Evolutionary conservation across 1,139 yeast genomes (phyloP).

Genomic region (Hemisphaericaspora subhashii): DNA sequence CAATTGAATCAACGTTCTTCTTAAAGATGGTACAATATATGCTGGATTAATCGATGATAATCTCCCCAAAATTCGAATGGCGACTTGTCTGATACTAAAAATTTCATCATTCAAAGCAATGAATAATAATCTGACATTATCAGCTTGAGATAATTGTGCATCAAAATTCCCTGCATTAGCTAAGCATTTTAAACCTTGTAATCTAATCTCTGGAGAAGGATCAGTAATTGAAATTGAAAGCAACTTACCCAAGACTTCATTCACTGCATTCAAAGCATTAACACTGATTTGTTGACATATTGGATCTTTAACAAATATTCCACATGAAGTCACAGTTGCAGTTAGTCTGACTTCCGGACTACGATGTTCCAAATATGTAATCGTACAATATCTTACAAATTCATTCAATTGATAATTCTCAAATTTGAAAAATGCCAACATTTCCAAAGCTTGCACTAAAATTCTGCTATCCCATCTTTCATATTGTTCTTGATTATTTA

Average conservation of each 20-base stretch:
- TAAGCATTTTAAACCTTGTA: conserved; percentile 72
- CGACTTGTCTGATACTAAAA: conserved; percentile 78
- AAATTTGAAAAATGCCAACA: conserved; percentile 74
- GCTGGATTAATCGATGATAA: conserved; percentile 89
- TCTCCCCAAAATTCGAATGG: conserved; percentile 79
- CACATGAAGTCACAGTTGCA: conserved; percentile 83
- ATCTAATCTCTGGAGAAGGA: conserved; percentile 77
- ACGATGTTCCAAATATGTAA: conserved; percentile 77
- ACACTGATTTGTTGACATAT: conserved; percentile 84
- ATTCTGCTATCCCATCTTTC: conserved; percentile 52
- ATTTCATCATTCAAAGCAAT: conserved; percentile 91
- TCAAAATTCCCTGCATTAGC: conserved; percentile 69
- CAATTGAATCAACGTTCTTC: conserved; percentile 83
- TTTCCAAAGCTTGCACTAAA: conserved; percentile 66
- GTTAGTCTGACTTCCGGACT: conserved; percentile 77
- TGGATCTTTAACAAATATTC: conserved; percentile 77
- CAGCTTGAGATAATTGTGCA: conserved; percentile 92
- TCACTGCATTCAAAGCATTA: conserved; percentile 79
- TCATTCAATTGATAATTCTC: conserved; percentile 77
- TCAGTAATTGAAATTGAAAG: conserved; percentile 89
- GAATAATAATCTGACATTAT: conserved; percentile 78
- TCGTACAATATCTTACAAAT: conserved; percentile 80
- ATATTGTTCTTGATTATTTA: conserved; percentile 39
- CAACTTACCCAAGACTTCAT: conserved; percentile 79
- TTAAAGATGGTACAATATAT: conserved; percentile 85